These are phyloP conservation scores for Biscogniauxia marginata DNA, from an alignment of 2,329 filamentous ascomycete genomes.

Conservation along the genomic window DNA sequence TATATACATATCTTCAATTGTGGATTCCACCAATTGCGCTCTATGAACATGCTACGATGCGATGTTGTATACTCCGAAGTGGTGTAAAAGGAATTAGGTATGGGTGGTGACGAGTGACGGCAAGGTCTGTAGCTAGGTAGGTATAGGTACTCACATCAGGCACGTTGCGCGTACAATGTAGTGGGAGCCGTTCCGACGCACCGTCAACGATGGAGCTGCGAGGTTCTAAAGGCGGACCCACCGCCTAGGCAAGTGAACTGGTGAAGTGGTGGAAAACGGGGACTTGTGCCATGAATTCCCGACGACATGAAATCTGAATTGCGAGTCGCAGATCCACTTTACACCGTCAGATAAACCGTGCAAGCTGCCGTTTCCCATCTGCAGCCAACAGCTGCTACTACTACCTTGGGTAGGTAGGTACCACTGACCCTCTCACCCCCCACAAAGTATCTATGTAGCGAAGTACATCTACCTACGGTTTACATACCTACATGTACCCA, in stretches of 20 bases:
- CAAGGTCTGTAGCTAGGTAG: background rate
- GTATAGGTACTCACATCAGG: background rate
- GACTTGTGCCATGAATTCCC: background rate
- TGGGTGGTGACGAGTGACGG: background rate
- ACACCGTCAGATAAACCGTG: background rate
- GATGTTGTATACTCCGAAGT: background rate
- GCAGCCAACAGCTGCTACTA: background rate
- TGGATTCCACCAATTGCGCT: no score
- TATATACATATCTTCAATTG: no score
- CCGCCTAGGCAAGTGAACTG: no score
- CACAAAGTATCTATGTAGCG: background rate
- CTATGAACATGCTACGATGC: no score
- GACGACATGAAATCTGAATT: background rate
- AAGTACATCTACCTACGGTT: no score
- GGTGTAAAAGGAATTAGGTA: no score
- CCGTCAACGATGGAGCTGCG: background rate
- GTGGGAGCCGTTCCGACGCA: no score
- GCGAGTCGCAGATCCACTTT: background rate
- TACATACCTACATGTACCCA: background rate
- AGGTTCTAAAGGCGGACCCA: no score
- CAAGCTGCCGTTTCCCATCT: background rate
- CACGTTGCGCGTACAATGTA: no score
- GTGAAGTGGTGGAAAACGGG: no score
- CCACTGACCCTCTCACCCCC: background rate
- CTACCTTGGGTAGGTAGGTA: background rate